phyloP scores from a whole-genome alignment of 257 asterid species.

The Anisodus tanguticus region DNA sequence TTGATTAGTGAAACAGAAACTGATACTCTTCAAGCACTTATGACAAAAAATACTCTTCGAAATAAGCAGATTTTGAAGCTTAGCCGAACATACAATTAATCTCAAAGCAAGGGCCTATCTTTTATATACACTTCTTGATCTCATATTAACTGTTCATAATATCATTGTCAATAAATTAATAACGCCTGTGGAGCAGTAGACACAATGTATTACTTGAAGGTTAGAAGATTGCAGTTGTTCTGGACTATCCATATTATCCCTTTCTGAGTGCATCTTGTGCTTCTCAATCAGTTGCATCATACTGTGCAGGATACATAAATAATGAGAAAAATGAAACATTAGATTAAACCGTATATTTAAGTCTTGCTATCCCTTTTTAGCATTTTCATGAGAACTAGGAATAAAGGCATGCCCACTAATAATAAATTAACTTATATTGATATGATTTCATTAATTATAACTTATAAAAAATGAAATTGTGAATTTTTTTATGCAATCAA shows the following conservation, averaged over 20 bases:
- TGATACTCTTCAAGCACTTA: neutral
- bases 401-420: too few relatives aligned
- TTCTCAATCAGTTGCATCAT: conserved; percentile 71
- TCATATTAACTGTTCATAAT: neutral
- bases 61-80: neutral
- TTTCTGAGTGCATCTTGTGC: conserved; percentile 47
- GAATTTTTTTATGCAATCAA: too few relatives aligned
- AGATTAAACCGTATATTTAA: too few relatives aligned
- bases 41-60: neutral
- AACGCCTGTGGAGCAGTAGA: neutral
- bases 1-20: neutral
- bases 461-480: too few relatives aligned
- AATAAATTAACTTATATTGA: too few relatives aligned
- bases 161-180: neutral
- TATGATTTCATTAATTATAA: too few relatives aligned
- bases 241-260: conserved; percentile 29
- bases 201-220: conserved; percentile 40
- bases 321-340: too few relatives aligned
- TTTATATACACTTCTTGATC: neutral
- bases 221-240: conserved; percentile 38
- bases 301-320: conserved; percentile 35
- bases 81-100: neutral
- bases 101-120: neutral
- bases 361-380: too few relatives aligned
- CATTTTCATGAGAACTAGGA: too few relatives aligned